phyloP scores from a whole-genome alignment of 352 stramenopile species.

The Phytophthora crassamura region DNA sequence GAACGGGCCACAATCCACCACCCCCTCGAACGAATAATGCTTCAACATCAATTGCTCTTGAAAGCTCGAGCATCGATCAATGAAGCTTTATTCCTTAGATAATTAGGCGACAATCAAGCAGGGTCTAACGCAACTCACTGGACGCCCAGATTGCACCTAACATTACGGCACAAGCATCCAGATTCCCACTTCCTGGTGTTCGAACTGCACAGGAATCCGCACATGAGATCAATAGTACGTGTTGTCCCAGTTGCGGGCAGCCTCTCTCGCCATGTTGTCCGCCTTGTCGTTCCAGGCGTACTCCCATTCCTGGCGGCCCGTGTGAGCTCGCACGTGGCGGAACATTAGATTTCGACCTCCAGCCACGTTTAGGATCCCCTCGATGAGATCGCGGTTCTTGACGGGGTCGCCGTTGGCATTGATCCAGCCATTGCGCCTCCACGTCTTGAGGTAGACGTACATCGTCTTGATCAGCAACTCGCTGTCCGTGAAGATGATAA shows the following conservation, averaged over 20 bases:
- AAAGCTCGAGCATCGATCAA: constrained; percentile 9
- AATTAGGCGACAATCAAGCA: background rate
- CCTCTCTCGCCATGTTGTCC: constrained; percentile 2
- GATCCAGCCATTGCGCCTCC: constrained; percentile 12
- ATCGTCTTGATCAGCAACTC: constrained; percentile 19
- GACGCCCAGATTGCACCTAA: background rate
- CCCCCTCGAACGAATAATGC: too few species aligned
- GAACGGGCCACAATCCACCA: too few species aligned
- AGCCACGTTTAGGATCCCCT: constrained; percentile 3
- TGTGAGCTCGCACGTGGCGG: constrained; percentile 14
- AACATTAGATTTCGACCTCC: constrained; percentile 10
- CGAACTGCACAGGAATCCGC: constrained; percentile 3
- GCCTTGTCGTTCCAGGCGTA: constrained; percentile 18
- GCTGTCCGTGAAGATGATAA: constrained; percentile 26
- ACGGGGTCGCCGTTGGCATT: constrained; percentile 4
- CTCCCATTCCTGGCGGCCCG: constrained; percentile 18
- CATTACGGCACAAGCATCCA: too few species aligned
- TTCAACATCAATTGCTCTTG: constrained; percentile 26
- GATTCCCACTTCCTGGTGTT: constrained; percentile 1
- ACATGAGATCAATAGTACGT: constrained; percentile 8
- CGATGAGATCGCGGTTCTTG: constrained; percentile 22
- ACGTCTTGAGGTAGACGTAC: constrained; percentile 7
- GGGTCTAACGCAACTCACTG: background rate
- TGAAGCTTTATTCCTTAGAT: background rate
- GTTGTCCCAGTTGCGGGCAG: constrained; percentile 6